Conservation (phyloP, 306 rosid genomes). For the Sesbania bispinosa region DNA sequence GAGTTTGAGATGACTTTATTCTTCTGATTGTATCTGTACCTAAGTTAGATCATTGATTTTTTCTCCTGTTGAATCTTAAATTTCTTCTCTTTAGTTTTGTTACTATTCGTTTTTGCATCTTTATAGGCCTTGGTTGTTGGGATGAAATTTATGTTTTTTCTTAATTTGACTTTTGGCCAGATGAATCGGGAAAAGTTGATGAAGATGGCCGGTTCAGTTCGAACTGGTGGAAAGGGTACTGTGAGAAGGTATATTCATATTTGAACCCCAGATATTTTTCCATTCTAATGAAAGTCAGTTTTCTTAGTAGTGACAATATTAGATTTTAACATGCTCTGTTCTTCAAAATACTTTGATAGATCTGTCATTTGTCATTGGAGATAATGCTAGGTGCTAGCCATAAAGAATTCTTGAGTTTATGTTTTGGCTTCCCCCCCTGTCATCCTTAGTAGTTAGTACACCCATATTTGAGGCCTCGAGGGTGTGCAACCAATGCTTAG, state of each 20-base stretch:
- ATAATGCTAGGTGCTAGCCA: neutral
- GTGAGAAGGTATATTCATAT: slow-evolving; percentile 61
- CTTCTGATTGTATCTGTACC: no score
- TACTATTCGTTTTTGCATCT: neutral
- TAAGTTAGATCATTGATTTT: neutral
- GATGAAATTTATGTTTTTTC: slow-evolving; percentile 11
- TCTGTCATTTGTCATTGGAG: neutral
- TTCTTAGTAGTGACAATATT: neutral
- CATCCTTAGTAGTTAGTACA: neutral
- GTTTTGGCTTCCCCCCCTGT: neutral
- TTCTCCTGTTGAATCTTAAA: neutral
- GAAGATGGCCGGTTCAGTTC: slow-evolving; percentile 96
- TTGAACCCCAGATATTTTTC: neutral
- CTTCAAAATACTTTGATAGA: neutral
- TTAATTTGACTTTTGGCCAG: slow-evolving; percentile 28
- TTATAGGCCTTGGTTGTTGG: neutral
- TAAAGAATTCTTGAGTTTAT: neutral
- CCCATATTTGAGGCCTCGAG: neutral
- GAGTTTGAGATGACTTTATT: no score
- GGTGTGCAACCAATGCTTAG: neutral
- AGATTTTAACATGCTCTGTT: neutral
- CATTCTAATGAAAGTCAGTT: neutral
- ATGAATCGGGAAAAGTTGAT: slow-evolving; percentile 77
- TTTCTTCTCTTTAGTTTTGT: neutral
- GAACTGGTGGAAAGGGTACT: slow-evolving; percentile 98